Percentiles rank a stretch among this genome's conserved stretches.
Evolutionary conservation across 2,329 filamentous ascomycete species (phyloP).

Genomic region (Nigrospora sphaerica): DNA sequence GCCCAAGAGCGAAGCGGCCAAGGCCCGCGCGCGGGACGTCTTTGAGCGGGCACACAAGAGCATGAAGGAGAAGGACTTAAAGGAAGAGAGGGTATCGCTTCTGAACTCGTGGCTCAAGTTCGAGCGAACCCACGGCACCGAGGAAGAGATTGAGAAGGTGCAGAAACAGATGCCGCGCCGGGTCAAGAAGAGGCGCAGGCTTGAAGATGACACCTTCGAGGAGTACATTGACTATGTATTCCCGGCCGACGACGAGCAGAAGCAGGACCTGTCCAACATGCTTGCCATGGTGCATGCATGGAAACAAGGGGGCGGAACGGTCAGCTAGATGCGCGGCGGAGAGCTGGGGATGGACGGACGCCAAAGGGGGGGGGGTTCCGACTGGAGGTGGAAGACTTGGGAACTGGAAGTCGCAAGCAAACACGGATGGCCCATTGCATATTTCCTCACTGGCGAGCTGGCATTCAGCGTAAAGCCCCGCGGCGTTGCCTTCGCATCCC

Average conservation of each 20-base stretch:
- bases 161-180: slow-evolving; percentile 89
- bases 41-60: slow-evolving; percentile 80
- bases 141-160: slow-evolving; percentile 71
- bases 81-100: slow-evolving; percentile 86
- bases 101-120: slow-evolving; percentile 91
- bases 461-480: no score
- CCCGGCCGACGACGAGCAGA: slow-evolving; percentile 86
- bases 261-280: slow-evolving; percentile 75
- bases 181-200: slow-evolving; percentile 84
- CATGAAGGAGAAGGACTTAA: slow-evolving; percentile 85
- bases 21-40: slow-evolving; percentile 70
- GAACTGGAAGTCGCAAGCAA: no score
- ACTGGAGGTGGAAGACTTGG: no score
- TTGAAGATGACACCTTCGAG: slow-evolving; percentile 91
- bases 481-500: no score
- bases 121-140: slow-evolving; percentile 74
- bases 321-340: slow-evolving; percentile 5
- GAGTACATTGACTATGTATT: slow-evolving; percentile 98
- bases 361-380: no score
- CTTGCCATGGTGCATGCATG: slow-evolving; percentile 81
- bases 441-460: no score
- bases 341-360: no score
- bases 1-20: slow-evolving; percentile 75
- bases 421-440: no score
- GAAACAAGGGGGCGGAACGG: slow-evolving; percentile 55